Conservation (phyloP, 441 rosid species). For the Populus tomentosa region DNA sequence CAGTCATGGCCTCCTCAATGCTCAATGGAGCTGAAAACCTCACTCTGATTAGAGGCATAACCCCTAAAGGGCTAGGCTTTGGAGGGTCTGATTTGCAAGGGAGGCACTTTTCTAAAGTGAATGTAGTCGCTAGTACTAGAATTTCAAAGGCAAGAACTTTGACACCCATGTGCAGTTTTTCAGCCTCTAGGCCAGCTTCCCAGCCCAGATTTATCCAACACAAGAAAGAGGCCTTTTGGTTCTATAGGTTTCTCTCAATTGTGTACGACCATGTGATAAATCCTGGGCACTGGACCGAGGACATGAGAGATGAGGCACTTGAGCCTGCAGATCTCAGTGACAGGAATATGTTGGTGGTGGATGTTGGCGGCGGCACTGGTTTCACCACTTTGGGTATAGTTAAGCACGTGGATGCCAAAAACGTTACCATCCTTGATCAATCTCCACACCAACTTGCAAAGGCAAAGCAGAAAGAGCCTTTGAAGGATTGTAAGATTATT, state of each 20-base stretch:
- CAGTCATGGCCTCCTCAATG: slow-evolving; percentile 28
- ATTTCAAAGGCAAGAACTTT: slow-evolving; percentile 12
- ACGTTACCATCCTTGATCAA: slow-evolving; percentile 49
- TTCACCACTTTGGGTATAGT: slow-evolving; percentile 54
- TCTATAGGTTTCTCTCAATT: slow-evolving; percentile 45
- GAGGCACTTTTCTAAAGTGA: slow-evolving; percentile 8
- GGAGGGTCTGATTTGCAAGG: slow-evolving; percentile 9
- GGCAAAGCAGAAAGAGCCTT: slow-evolving; percentile 48
- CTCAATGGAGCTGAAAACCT: slow-evolving; percentile 35
- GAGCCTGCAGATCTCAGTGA: slow-evolving; percentile 43
- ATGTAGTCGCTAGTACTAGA: slow-evolving; percentile 4
- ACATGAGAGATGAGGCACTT: slow-evolving; percentile 44
- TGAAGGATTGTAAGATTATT: slow-evolving; percentile 48
- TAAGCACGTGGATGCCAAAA: slow-evolving; percentile 52
- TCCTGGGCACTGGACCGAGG: slow-evolving; percentile 58
- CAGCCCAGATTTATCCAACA: slow-evolving; percentile 50
- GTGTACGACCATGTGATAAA: slow-evolving; percentile 47
- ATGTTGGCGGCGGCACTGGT: slow-evolving; percentile 54
- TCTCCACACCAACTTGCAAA: slow-evolving; percentile 54
- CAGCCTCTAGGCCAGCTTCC: slow-evolving; percentile 43
- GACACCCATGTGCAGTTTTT: slow-evolving; percentile 28
- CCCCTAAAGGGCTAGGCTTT: slow-evolving; percentile 15
- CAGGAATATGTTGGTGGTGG: slow-evolving; percentile 35
- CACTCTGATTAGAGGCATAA: slow-evolving; percentile 7
- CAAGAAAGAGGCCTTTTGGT: slow-evolving; percentile 52